Evolutionary conservation across 2,329 filamentous ascomycete genomes (phyloP).

Genomic region (Xylariales sp.): DNA sequence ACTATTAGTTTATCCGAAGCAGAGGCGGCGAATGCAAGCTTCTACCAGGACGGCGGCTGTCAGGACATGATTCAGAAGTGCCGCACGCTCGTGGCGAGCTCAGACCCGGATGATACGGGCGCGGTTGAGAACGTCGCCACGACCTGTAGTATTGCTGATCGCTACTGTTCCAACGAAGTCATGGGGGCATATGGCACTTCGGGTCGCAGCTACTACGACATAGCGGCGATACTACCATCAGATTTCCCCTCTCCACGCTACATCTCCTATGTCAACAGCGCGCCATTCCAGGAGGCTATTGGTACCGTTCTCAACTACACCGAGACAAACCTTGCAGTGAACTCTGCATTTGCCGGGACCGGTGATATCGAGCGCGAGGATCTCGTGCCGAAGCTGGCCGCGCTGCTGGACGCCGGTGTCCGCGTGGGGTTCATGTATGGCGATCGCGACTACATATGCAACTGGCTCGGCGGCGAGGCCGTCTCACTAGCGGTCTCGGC

Average conservation of each 20-base stretch:
- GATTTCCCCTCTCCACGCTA: constrained; percentile 48
- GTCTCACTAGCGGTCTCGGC: constrained; percentile 37
- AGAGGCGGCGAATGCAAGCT: constrained; percentile 38
- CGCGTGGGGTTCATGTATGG: constrained; percentile 52
- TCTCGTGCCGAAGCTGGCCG: constrained; percentile 36
- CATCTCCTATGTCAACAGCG: constrained; percentile 49
- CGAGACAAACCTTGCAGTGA: constrained; percentile 33
- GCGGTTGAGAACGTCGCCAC: constrained; percentile 52
- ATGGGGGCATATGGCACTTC: constrained; percentile 42
- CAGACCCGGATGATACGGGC: constrained; percentile 50
- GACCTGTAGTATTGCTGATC: constrained; percentile 51
- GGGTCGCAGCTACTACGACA: constrained; percentile 18
- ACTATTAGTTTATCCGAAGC: constrained; percentile 47
- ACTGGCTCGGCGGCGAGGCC: constrained; percentile 52
- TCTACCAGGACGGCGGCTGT: constrained; percentile 32
- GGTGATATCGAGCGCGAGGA: constrained; percentile 19
- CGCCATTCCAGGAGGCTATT: constrained; percentile 48
- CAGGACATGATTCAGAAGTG: constrained; percentile 23
- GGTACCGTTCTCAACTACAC: constrained; percentile 57
- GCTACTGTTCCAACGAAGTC: constrained; percentile 46
- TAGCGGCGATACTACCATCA: constrained; percentile 33
- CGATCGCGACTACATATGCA: constrained; percentile 51
- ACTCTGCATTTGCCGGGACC: constrained; percentile 33
- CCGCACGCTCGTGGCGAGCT: constrained; percentile 36
- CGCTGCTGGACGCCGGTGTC: constrained; percentile 49